These are phyloP conservation scores for Epipyxis sp. DNA, from an alignment of 108 stramenopile species.

Conservation along the genomic window DNA sequence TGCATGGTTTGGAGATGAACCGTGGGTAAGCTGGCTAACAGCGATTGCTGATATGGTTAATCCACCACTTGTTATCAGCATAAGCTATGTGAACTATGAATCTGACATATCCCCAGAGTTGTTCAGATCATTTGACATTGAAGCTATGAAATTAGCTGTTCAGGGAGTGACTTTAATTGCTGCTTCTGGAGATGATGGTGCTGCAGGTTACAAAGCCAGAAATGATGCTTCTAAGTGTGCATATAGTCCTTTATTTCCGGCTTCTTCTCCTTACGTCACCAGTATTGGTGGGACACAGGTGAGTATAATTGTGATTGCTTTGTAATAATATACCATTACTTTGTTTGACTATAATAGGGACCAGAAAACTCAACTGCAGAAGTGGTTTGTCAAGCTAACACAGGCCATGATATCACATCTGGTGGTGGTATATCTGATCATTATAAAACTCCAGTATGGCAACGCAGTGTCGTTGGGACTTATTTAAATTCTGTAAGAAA, in stretches of 20 bases:
- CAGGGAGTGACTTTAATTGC: conserved; percentile 6
- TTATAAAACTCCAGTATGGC: neutral
- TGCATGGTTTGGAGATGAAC: neutral
- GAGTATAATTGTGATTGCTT: too few species aligned
- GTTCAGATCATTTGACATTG: neutral
- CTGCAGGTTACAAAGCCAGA: neutral
- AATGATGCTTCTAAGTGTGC: neutral
- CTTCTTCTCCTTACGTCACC: conserved; percentile 5
- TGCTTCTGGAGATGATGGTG: neutral
- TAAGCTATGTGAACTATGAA: conserved; percentile 6
- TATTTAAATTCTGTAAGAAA: too few species aligned
- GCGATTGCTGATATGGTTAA: neutral
- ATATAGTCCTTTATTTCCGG: neutral
- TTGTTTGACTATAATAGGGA: too few species aligned
- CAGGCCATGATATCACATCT: neutral
- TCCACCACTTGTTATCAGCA: conserved; percentile 7
- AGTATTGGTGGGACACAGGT: neutral
- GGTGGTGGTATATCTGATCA: conserved; percentile 17
- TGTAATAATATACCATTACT: too few species aligned
- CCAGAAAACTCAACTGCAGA: neutral
- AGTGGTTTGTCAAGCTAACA: neutral
- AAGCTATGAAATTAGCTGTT: neutral
- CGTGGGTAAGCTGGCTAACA: neutral
- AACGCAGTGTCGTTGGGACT: neutral
- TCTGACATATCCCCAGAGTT: neutral